Conservation (phyloP, 129 eudicot species). For the Flaveria sonorensis region DNA sequence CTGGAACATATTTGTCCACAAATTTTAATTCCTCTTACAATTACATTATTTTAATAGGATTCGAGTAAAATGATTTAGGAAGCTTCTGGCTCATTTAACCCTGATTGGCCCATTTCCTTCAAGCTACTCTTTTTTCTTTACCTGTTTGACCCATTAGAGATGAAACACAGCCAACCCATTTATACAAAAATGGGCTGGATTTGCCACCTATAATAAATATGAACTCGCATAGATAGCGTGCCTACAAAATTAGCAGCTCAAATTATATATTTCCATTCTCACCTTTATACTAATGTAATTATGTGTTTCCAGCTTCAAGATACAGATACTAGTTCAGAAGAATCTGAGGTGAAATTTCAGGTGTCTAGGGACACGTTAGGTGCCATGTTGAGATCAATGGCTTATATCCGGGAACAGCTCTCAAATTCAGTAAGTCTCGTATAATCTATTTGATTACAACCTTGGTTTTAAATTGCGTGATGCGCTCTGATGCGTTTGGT, state of each 20-base stretch:
- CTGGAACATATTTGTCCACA: neutral
- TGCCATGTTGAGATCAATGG: slow-evolving; percentile 99
- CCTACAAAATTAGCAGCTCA: neutral
- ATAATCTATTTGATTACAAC: neutral
- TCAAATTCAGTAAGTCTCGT: slow-evolving; percentile 61
- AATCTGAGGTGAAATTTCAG: slow-evolving; percentile 94
- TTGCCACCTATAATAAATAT: neutral
- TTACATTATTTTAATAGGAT: neutral
- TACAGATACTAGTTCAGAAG: slow-evolving; percentile 69
- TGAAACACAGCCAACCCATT: neutral
- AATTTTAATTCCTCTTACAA: neutral
- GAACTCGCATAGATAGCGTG: slow-evolving; percentile 15
- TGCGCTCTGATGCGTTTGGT: too few relatives aligned
- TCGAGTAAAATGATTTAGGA: neutral
- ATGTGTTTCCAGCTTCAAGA: slow-evolving; percentile 76
- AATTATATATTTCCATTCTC: neutral
- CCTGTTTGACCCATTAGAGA: slow-evolving; percentile 2
- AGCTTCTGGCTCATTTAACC: neutral
- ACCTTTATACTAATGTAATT: neutral
- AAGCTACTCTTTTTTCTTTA: neutral
- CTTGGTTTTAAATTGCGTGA: too few relatives aligned
- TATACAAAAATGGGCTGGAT: neutral
- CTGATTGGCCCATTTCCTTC: neutral
- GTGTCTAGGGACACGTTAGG: slow-evolving; percentile 94
- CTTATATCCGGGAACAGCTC: slow-evolving; percentile 91